Percentiles rank a stretch among this genome's conserved stretches.
Evolutionary conservation across 2,329 filamentous ascomycete genomes (phyloP).

Genomic region (Anthostomella pinea): DNA sequence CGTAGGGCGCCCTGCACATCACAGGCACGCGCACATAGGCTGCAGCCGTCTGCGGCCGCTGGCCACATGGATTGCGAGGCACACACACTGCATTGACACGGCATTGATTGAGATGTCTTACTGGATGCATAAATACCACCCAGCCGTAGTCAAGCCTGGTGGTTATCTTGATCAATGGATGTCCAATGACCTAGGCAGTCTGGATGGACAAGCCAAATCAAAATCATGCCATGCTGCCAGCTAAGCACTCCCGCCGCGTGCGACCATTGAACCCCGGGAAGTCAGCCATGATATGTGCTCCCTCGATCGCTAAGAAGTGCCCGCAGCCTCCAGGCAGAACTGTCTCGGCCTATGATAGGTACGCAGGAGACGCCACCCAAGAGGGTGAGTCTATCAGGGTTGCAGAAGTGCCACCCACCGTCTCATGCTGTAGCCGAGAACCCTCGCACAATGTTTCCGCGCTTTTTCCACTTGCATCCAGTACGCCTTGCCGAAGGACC

Average conservation of each 20-base stretch:
- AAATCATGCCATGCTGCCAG: too few species aligned
- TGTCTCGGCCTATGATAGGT: conserved; percentile 3
- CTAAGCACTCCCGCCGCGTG: too few species aligned
- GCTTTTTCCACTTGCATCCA: conserved; percentile 22
- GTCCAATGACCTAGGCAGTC: too few species aligned
- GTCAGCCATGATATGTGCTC: conserved; percentile 8
- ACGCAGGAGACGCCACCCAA: conserved; percentile 3
- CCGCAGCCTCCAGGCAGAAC: conserved; percentile 7
- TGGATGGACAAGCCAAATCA: too few species aligned
- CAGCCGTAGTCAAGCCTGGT: too few species aligned
- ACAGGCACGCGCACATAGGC: conserved; percentile 4
- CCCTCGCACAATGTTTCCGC: conserved; percentile 22
- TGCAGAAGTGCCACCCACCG: conserved; percentile 18
- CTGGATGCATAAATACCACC: too few species aligned
- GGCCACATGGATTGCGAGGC: conserved; percentile 2
- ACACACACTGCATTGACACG: not conserved
- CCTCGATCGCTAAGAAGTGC: conserved; percentile 8
- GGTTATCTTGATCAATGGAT: too few species aligned
- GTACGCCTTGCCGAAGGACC: conserved; percentile 15
- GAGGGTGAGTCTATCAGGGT: conserved; percentile 9
- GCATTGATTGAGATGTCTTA: not conserved
- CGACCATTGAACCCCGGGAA: conserved; percentile 16
- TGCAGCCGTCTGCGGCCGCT: not conserved
- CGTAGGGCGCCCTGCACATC: conserved; percentile 6
- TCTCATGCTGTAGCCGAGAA: conserved; percentile 12